Evolutionary conservation across 2,329 filamentous ascomycete species (phyloP).

Genomic region (Catunica adiposa): DNA sequence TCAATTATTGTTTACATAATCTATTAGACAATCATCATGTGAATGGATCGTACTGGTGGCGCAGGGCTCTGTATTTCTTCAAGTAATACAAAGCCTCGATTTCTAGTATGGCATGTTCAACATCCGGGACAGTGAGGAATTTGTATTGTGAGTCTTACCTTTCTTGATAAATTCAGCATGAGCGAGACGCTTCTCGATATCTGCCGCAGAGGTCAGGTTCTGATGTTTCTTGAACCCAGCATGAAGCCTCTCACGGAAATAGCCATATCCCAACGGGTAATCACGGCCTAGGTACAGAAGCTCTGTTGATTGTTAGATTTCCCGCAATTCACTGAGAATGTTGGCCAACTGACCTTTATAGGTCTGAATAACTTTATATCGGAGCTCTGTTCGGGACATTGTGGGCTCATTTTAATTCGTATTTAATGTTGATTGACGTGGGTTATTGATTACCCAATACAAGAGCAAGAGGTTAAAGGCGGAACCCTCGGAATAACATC

Average conservation of each 20-base stretch:
- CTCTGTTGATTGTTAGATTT: slow-evolving; percentile 35
- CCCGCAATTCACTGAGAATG: background rate
- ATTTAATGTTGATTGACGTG: background rate
- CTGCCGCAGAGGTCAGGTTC: slow-evolving; percentile 50
- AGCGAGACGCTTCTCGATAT: slow-evolving; percentile 60
- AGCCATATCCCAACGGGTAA: slow-evolving; percentile 68
- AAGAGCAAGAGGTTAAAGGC: background rate
- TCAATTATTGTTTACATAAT: slow-evolving; percentile 1
- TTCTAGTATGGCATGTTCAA: slow-evolving; percentile 33
- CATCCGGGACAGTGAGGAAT: slow-evolving; percentile 1
- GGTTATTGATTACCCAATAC: background rate
- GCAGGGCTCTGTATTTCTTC: slow-evolving; percentile 74
- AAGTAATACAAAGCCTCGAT: slow-evolving; percentile 91
- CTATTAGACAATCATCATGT: slow-evolving; percentile 1
- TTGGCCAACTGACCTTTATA: slow-evolving; percentile 59
- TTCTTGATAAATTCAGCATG: slow-evolving; percentile 82
- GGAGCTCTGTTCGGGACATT: slow-evolving; percentile 34
- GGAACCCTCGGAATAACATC: background rate
- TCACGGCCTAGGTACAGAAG: slow-evolving; percentile 69
- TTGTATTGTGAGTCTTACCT: slow-evolving; percentile 33
- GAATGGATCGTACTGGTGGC: slow-evolving; percentile 54
- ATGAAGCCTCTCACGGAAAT: slow-evolving; percentile 69
- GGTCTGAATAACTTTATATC: slow-evolving; percentile 63
- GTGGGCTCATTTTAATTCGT: background rate
- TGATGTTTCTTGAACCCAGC: slow-evolving; percentile 66